Conservation (phyloP, 202 grass and related monocot genomes). For the Miscanthus sacchariflorus region DNA sequence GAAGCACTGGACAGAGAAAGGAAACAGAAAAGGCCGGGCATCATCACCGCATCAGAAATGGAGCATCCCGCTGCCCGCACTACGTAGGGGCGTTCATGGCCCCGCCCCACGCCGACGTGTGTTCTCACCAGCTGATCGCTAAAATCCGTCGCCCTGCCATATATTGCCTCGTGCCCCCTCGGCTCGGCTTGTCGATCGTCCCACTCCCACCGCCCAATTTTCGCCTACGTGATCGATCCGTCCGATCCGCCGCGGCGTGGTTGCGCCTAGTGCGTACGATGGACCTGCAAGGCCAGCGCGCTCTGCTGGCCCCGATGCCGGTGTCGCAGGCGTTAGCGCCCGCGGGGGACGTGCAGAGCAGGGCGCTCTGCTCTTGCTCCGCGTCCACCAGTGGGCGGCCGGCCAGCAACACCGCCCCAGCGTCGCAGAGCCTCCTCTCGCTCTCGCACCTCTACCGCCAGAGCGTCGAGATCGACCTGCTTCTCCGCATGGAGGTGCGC, state of each 20-base stretch:
- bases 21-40: no score
- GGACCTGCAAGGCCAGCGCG: neutral
- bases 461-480: slow-evolving; percentile 53
- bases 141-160: neutral
- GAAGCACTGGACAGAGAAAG: neutral
- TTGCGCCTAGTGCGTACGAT: neutral
- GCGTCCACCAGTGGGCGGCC: slow-evolving; percentile 58
- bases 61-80: no score
- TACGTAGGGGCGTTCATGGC: neutral
- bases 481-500: slow-evolving; percentile 59
- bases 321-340: slow-evolving; percentile 23
- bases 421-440: slow-evolving; percentile 22
- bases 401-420: neutral
- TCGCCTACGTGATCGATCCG: neutral
- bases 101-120: neutral
- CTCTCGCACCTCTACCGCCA: slow-evolving; percentile 52
- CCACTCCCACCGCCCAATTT: neutral
- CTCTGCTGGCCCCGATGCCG: neutral
- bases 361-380: slow-evolving; percentile 34
- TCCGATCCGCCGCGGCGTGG: slow-evolving; percentile 4
- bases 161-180: slow-evolving; percentile 10
- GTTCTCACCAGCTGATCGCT: neutral
- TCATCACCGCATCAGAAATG: no score
- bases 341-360: neutral
- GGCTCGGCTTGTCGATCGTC: neutral